These are phyloP conservation scores for Colletotrichum destructivum DNA, from an alignment of 2,329 filamentous ascomycete genomes.

Conservation along the genomic window DNA sequence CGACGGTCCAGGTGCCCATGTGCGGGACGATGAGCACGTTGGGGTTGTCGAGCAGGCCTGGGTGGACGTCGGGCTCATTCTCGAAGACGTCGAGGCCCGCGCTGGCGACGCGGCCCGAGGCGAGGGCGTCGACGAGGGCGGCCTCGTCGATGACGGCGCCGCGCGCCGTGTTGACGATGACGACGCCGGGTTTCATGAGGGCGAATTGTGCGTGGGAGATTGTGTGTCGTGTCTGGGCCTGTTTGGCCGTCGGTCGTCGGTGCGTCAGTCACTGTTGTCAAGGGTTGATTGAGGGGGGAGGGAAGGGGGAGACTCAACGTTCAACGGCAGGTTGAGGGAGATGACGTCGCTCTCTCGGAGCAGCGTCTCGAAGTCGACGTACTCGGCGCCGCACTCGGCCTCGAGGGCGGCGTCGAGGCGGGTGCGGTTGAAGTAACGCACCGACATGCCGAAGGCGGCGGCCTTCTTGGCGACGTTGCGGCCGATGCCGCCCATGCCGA, in stretches of 20 bases:
- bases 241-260: neutral
- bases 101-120: slow-evolving; percentile 77
- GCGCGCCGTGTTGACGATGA: slow-evolving; percentile 87
- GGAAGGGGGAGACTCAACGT: slow-evolving; percentile 67
- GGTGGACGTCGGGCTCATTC: slow-evolving; percentile 83
- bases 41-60: slow-evolving; percentile 78
- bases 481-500: slow-evolving; percentile 91
- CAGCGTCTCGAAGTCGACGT: slow-evolving; percentile 82
- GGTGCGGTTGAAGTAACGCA: slow-evolving; percentile 82
- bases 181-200: slow-evolving; percentile 83
- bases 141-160: slow-evolving; percentile 87
- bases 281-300: too few species aligned
- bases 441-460: slow-evolving; percentile 81
- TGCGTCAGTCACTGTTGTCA: neutral
- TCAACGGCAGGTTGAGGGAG: slow-evolving; percentile 85
- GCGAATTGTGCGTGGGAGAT: slow-evolving; percentile 80
- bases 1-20: slow-evolving; percentile 87
- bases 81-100: slow-evolving; percentile 88
- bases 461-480: slow-evolving; percentile 83
- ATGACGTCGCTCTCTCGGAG: slow-evolving; percentile 80
- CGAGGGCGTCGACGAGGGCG: slow-evolving; percentile 81
- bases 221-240: slow-evolving; percentile 79
- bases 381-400: slow-evolving; percentile 70
- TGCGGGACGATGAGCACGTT: slow-evolving; percentile 84
- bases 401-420: slow-evolving; percentile 69